Base-by-base conservation (phyloP, 2,329 filamentous ascomycete species). In the Scedosporium dehoogii region DNA sequence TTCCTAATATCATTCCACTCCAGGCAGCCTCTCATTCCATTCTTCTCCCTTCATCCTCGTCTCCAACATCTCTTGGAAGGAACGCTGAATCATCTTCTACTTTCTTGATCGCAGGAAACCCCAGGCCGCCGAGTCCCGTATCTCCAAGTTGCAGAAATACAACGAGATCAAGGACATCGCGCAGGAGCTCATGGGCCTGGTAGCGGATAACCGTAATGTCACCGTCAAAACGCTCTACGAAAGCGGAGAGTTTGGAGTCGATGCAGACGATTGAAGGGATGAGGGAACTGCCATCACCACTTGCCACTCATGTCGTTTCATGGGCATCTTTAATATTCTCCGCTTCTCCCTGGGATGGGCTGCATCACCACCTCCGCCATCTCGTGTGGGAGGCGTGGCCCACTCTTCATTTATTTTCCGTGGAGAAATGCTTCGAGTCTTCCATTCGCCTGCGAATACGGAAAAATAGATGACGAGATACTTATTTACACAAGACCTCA, bases 151-250 rank as follows among this genome's bases (percentile, higher is more conserved):
- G 16, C 68, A 70, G 38, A 67, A 72, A 46, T 76, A 76, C 68
- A 76, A 76, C 67, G 71, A 75, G 29, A 67, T 73, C 51, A 75
- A 74, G 48, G 74, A 76, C 29, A 68, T 73, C 7, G 72, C 69
- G 3, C 74, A 75, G 66, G 71, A 75, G 63, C 66, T 76, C 23
- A 75, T 76, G 51, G 73, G 74, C 3, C 64, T 75, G 12, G 67
- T 76, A 6, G 74, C 74, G 1, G 74, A 76, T 42, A 72, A 73
- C 25, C 66, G 68, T 0, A 70, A 71, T 4, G 68, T 74, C 1
- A 68, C 70, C 0, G 65, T 75, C 5, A 64, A 69, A 7, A 68
- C 67, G 3, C 59, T 75, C 6, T 75, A 75, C 55, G 64, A 66
- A 12, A 65, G 65, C 4, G 67, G 65, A 0, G 67, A 70, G 7